Base-by-base conservation (phyloP, 257 asterid genomes). In the Scutellaria barbata region DNA sequence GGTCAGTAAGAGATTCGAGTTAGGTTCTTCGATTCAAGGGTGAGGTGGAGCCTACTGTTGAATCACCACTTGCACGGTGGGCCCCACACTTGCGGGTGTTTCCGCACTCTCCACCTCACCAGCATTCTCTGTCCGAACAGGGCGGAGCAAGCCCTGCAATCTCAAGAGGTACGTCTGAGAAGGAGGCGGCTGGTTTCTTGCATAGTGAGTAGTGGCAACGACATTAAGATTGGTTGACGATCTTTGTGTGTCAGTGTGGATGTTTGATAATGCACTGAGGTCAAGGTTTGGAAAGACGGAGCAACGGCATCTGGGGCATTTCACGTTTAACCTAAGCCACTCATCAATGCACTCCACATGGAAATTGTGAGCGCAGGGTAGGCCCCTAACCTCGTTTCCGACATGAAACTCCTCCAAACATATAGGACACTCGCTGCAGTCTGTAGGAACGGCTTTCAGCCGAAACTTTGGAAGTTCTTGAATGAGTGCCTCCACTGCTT, bases 361-460 rank as follows among this genome's bases (percentile, higher is more conserved):
- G 77, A 94, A 94, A 66, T 94, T 94, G 86, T 94, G 99, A 10
- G 99, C 99, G 80, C 99, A 94, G 4, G 99, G 99, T 60, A 94
- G 95, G 33, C 98, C 99, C 0, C 99, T 88, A 37, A 94, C 98
- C 97, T 93, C 98, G 76, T 89, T 86, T 47, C 98, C 98, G 17
- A 86, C 90, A 3, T 74, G 90, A 76, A 93, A 93, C 82, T 93
- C 97, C 74, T 93, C 98, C 86, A 93, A 77, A 77, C 97, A 93
- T 74, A 92, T 92, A 25, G 97, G 98, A 47, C 98, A 93, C 81
- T 93, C 98, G 37, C 92, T 89, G 87, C 98, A 93, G 76, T 93
- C 98, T 7, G 86, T 84, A 45, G 98, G 98, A 72, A 93, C 98
- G 0, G 97, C 95, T 81, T 92, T 92, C 81, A 92, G 76, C 77